A percentile compares a stretch with the other conserved stretches of the same genome.
phyloP scores from a whole-genome alignment of 2,329 filamentous ascomycete genomes.

The Alternaria sp. region DNA sequence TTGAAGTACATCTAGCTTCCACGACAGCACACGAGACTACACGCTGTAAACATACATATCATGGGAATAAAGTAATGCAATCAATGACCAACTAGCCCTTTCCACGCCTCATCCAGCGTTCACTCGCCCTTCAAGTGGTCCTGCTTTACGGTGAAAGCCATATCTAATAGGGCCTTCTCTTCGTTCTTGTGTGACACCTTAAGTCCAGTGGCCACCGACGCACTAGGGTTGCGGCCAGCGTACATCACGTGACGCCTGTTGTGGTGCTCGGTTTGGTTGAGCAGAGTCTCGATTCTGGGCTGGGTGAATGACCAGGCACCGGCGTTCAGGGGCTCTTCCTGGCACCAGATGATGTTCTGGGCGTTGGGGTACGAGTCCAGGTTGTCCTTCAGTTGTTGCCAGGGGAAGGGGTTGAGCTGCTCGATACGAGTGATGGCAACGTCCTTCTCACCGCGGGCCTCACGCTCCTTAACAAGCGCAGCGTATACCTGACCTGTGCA shows the following conservation, averaged over 20 bases:
- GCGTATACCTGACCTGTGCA: conserved; percentile 96
- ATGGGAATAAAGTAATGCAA: conserved; percentile 27
- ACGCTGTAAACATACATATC: conserved; percentile 38
- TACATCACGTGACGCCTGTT: conserved; percentile 97
- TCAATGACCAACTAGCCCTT: conserved; percentile 1
- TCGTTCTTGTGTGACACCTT: conserved; percentile 91
- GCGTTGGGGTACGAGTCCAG: conserved; percentile 96
- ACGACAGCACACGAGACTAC: conserved; percentile 34
- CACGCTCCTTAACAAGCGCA: conserved; percentile 87
- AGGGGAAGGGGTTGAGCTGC: conserved; percentile 98
- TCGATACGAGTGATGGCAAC: conserved; percentile 95
- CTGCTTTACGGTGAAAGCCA: conserved; percentile 68
- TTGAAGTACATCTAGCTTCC: background rate
- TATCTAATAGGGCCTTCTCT: conserved; percentile 80
- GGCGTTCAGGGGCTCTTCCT: conserved; percentile 97
- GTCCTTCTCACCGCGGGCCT: conserved; percentile 84
- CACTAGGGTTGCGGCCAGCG: conserved; percentile 90
- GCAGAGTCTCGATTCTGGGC: conserved; percentile 92
- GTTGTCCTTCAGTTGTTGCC: conserved; percentile 96
- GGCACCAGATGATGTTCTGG: conserved; percentile 95
- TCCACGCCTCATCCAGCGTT: background rate
- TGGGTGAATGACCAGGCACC: conserved; percentile 98
- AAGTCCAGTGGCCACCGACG: conserved; percentile 89
- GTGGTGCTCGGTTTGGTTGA: conserved; percentile 92
- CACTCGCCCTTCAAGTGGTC: conserved; percentile 72